These are phyloP conservation scores for Populus tremula DNA, from an alignment of 345 rosid species.

Conservation along the genomic window DNA sequence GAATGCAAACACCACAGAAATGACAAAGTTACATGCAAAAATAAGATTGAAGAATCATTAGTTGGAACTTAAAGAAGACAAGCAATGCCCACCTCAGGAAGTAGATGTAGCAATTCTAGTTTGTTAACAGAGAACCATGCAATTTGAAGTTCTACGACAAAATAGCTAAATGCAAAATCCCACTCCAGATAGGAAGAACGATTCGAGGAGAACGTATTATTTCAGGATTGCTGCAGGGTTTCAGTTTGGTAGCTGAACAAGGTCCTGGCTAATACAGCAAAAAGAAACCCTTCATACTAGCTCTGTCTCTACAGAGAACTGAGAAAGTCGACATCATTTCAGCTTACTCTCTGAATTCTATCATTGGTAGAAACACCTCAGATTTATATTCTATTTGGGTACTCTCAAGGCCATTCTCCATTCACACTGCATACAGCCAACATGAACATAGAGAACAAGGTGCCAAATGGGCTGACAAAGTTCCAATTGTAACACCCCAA, in stretches of 20 bases:
- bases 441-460: background rate
- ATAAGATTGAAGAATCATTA: background rate
- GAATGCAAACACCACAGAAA: background rate
- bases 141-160: background rate
- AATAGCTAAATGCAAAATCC: background rate
- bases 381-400: background rate
- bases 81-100: background rate
- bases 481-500: no score
- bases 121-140: background rate
- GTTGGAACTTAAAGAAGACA: background rate
- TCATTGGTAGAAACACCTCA: background rate
- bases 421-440: background rate
- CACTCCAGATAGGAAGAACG: background rate
- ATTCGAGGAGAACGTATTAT: background rate
- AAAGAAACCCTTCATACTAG: background rate
- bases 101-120: background rate
- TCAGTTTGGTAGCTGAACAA: background rate
- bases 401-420: background rate
- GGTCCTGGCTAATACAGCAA: background rate
- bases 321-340: background rate
- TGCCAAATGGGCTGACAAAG: no score
- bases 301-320: background rate
- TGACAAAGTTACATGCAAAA: background rate
- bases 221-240: background rate
- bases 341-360: background rate